phyloP scores from a whole-genome alignment of 371 early-diverging fungal genomes.

The Nosema muscidifuracis region DNA sequence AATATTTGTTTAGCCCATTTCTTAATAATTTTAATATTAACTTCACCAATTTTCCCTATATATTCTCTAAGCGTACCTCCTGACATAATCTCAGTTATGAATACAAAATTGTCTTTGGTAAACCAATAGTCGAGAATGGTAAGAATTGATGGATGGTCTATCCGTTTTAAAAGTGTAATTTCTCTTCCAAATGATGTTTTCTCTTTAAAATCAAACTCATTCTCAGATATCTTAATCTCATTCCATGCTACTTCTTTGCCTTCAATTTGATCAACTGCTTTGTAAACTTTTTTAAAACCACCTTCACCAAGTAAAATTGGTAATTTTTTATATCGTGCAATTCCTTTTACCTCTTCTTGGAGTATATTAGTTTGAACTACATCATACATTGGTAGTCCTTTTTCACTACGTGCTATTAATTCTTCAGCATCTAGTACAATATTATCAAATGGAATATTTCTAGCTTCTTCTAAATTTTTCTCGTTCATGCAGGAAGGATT shows the following conservation, averaged over 20 bases:
- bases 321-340: conserved; percentile 49
- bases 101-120: conserved; percentile 69
- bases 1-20: conserved; percentile 61
- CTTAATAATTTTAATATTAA: conserved; percentile 55
- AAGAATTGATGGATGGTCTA: conserved; percentile 77
- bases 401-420: conserved; percentile 20
- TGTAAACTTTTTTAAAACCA: conserved; percentile 76
- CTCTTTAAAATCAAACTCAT: conserved; percentile 68
- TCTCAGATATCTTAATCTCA: conserved; percentile 66
- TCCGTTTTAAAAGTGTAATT: conserved; percentile 67
- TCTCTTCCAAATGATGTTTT: conserved; percentile 67
- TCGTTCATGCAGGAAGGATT: conserved; percentile 13
- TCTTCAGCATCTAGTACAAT: conserved; percentile 31
- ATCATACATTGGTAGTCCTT: background rate
- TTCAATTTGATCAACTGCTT: conserved; percentile 76
- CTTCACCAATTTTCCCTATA: conserved; percentile 63
- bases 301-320: conserved; percentile 70
- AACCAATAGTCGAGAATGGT: conserved; percentile 69
- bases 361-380: background rate
- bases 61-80: conserved; percentile 74
- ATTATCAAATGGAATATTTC: conserved; percentile 29
- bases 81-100: conserved; percentile 84
- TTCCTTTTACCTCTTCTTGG: background rate
- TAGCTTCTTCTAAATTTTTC: conserved; percentile 22
- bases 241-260: conserved; percentile 86